Base-by-base conservation (phyloP, 495 filamentous ascomycete genomes). In the Penicillium fimorum region DNA sequence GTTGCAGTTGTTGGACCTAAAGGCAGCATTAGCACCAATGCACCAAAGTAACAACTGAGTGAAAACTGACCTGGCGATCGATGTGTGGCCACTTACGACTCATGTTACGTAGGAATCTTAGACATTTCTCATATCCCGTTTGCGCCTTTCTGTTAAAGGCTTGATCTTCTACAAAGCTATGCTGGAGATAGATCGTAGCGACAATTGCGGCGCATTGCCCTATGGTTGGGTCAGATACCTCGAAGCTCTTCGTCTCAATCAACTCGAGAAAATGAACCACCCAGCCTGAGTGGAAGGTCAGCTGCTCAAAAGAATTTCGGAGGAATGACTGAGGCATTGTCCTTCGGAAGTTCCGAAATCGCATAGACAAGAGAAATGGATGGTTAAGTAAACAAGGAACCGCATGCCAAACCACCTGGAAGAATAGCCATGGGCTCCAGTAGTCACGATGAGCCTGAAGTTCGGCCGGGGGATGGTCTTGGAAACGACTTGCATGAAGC, bases 361-460 rank as follows among this genome's bases (percentile, higher is more conserved):
- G 64, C 50, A 77, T 63, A 9, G 73, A 76, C 8, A 79, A 56
- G 9, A 79, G 62, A 38, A 79, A 70, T 1, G 76, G 74, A 50
- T 79, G 76, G 43, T 77, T 77, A 12, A 77, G 56, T 2, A 79
- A 46, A 52, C 70, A 75, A 4, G 73, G 68, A 17, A 76, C 72
- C 3, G 76, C 69, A 59, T 75, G 73, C 61, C 70, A 79, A 1
- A 69, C 56, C 5, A 77, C 61, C 51, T 79, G 76, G 22, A 74
- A 64, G 41, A 75, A 76, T 9, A 79, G 53, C 73, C 73, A 79
- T 11, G 76, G 74, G 0, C 68, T 69, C 74, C 76, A 79, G 50
- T 76, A 77, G 33, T 72, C 69, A 4, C 76, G 67, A 51, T 66
- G 64, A 12, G 65, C 54, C 18, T 74, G 62, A 22, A 79, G 58